These are phyloP conservation scores for Diplodia seriata DNA, from an alignment of 2,329 filamentous ascomycete species.

Conservation along the genomic window DNA sequence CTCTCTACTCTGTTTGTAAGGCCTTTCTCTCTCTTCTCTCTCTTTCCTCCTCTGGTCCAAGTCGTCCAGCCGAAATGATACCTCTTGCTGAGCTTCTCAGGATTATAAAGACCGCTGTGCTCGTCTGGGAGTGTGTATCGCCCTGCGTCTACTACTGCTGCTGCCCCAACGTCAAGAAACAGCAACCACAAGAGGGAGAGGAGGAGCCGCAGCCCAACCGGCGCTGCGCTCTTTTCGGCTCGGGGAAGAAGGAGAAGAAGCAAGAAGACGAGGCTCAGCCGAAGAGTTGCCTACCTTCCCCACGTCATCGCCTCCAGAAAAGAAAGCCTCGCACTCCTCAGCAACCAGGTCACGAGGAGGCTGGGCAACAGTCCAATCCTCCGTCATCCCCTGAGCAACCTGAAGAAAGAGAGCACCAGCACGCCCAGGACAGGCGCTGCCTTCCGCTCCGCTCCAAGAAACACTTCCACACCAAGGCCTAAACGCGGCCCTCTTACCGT, in stretches of 20 bases:
- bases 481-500: neutral
- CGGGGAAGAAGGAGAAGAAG: slow-evolving; percentile 2
- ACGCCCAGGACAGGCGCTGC: slow-evolving; percentile 11
- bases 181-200: neutral
- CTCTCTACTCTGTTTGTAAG: slow-evolving; percentile 17
- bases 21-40: slow-evolving; percentile 12
- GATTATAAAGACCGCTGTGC: slow-evolving; percentile 27
- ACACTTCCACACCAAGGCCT: slow-evolving; percentile 4
- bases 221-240: slow-evolving; percentile 14
- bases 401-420: neutral
- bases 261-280: slow-evolving; percentile 11
- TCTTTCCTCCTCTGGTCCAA: neutral
- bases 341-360: neutral
- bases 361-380: neutral
- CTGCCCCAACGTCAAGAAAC: slow-evolving; percentile 11
- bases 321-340: neutral
- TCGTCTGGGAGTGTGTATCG: slow-evolving; percentile 27
- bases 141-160: slow-evolving; percentile 26
- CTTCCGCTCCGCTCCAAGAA: neutral
- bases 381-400: neutral
- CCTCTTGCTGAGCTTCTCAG: slow-evolving; percentile 27
- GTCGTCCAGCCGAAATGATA: slow-evolving; percentile 24
- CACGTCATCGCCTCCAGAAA: slow-evolving; percentile 13
- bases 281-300: slow-evolving; percentile 3
- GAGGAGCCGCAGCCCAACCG: slow-evolving; percentile 14